A percentile compares a stretch with the other conserved stretches of the same genome.
phyloP scores from a whole-genome alignment of 768 basidiomycete species.

The Boletus rubescentipes region DNA sequence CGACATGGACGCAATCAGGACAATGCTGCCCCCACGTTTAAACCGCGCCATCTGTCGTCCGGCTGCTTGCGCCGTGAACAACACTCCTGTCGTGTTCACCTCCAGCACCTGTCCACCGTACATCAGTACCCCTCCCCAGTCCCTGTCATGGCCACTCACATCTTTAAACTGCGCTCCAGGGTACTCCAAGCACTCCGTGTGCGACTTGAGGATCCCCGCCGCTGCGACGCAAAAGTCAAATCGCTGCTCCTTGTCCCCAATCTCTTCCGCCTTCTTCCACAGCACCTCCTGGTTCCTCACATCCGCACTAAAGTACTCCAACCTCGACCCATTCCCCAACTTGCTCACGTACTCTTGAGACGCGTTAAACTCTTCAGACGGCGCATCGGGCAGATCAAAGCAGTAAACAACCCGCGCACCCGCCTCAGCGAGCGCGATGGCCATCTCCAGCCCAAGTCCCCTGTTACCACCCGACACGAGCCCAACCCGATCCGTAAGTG shows the following conservation, averaged over 20 bases:
- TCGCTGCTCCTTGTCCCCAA: conserved; percentile 65
- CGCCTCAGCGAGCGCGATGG: conserved; percentile 68
- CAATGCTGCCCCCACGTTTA: conserved; percentile 50
- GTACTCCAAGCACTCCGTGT: conserved; percentile 66
- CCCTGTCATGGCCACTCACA: conserved; percentile 32
- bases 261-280: conserved; percentile 57
- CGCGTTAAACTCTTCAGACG: conserved; percentile 57
- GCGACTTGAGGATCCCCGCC: conserved; percentile 64
- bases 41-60: conserved; percentile 56
- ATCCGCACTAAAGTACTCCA: conserved; percentile 65
- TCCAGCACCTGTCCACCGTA: conserved; percentile 51
- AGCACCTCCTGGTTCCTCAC: conserved; percentile 61
- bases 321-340: conserved; percentile 41
- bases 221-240: conserved; percentile 79
- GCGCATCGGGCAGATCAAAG: conserved; percentile 55
- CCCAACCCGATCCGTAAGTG: conserved; percentile 54
- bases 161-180: conserved; percentile 63
- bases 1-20: conserved; percentile 60
- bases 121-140: background rate
- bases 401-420: conserved; percentile 72
- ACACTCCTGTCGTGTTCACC: conserved; percentile 61
- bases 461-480: conserved; percentile 65
- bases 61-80: conserved; percentile 62
- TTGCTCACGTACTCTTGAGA: conserved; percentile 51
- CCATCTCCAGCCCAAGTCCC: conserved; percentile 84